phyloP scores from a whole-genome alignment of 768 basidiomycete genomes.

The Lactifluus hygrophoroides region DNA sequence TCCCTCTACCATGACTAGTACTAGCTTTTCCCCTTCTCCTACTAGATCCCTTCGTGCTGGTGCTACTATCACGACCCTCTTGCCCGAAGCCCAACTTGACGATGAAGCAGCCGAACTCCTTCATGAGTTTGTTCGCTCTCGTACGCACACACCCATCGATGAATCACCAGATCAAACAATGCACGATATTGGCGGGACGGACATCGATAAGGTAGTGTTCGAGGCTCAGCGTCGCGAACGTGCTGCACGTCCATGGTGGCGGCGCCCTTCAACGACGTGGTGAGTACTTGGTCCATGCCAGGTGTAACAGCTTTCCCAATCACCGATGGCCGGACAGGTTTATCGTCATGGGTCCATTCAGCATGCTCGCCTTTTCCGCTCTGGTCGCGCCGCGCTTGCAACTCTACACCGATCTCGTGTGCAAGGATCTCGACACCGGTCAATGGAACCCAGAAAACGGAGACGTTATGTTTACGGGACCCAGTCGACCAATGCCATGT shows the following conservation, averaged over 20 bases:
- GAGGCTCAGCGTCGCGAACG: conserved; percentile 20
- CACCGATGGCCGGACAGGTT: conserved; percentile 43
- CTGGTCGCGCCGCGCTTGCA: conserved; percentile 65
- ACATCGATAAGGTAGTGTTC: conserved; percentile 19
- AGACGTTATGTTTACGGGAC: background rate
- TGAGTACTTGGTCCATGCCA: conserved; percentile 29
- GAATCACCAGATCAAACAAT: conserved; percentile 26
- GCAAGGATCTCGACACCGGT: conserved; percentile 32
- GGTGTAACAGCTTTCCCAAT: background rate
- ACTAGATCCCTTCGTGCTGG: conserved; percentile 11
- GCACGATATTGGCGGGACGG: conserved; percentile 17
- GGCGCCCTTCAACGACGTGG: conserved; percentile 66
- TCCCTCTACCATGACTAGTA: background rate
- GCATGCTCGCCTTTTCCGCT: conserved; percentile 45
- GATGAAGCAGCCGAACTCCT: conserved; percentile 41
- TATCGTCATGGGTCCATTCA: conserved; percentile 43
- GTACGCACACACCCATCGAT: conserved; percentile 29
- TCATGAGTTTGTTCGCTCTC: conserved; percentile 37
- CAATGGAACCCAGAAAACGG: background rate
- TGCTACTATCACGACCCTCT: conserved; percentile 30
- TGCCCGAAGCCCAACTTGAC: conserved; percentile 39
- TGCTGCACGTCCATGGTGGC: conserved; percentile 58
- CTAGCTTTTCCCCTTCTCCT: background rate
- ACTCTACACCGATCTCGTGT: conserved; percentile 65
- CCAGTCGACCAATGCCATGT: conserved; percentile 33